Evolutionary conservation across 345 rosid genomes (phyloP), one percentile per base, ranked within the genome.

Genomic region (Salix viminalis): DNA sequence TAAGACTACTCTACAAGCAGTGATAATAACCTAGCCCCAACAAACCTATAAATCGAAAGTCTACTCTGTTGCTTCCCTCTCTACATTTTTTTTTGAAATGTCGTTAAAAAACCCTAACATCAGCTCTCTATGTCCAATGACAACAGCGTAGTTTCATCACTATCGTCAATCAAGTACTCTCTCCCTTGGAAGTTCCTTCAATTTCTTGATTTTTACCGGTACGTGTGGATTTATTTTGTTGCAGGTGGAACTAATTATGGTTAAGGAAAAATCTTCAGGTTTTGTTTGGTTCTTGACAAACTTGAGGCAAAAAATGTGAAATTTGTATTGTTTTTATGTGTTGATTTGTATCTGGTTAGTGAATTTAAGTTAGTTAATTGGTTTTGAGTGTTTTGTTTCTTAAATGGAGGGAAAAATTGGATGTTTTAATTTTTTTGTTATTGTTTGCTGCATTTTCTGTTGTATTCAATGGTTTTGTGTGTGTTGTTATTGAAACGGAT

Each of bases 41-140:
- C 83, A n/a, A 56, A 56, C 67, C 23, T 15, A 4, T 24, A 64
- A 30, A 64, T 13, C 67, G 13, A 28, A 32, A 64, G 37, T 64
- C 21, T 28, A 18, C 19, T 64, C 67, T 30, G 14, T 44, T 46
- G n/a, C 44, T 79, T 70, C 76, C 74, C 50, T 79, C 74, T 79
- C 72, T 79, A 52, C 42, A 4, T 34, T 34, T 34, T 34, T 4
- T 34, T 4, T 34, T 34, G 14, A 42, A 75, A 83, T 83, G 84
- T 78, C 80, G 76, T 44, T 72, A 66, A 69, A 41, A 78, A 86
- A 85, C 88, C 91, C 93, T 90, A 82, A 84, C 74, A 73, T 78
- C 67, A 52, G 67, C 30, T 86, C 72, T 90, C 71, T 70, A 65
- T 80, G 73, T 75, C 74, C 16, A 67, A 67, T 67, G 2, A 48